Base-by-base conservation (phyloP, 1,139 yeast species). In the Kodamaea ohmeri region DNA sequence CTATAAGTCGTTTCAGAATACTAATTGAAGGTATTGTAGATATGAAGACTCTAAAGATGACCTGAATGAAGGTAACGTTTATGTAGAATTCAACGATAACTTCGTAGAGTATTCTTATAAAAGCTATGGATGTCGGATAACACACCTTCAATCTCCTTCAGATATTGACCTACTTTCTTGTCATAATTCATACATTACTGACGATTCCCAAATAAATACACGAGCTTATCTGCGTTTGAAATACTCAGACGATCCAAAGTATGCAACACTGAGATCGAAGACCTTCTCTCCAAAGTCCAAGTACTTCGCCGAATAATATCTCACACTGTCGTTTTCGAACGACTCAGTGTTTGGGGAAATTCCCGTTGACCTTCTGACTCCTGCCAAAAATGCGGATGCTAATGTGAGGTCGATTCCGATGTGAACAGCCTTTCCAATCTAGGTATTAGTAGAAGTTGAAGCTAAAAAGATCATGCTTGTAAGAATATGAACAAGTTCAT, bases 341-440 rank as follows among this genome's bases (percentile, higher is more conserved):
- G 49, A 31, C 20, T 66, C 71, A 22, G 66, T 49, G 42, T 69
- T 56, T 9, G 67, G 67, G 6, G 88, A 76, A 32, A 90, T 67
- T 0, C 97, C 97, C 3, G 97, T 83, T 50, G 82, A 81, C 58
- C 96, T 78, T 62, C 83, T 87, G 36, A 92, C 80, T 2, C 97
- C 97, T 1, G 97, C 96, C 39, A 92, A 68, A 38, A 89, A 76
- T 0, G 96, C 83, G 1, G 96, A 84, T 4, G 88, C 71, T 32
- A 92, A 70, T 2, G 83, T 79, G 33, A 89, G 71, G 57, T 92
- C 97, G 30, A 83, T 63, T 2, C 89, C 73, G 38, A 74, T 52
- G 60, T 92, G 97, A 40, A 82, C 57, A 4, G 73, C 56, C 69
- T 73, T 83, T n/a, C 82, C 79, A 34, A 79, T 50, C 80, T 73